Percentiles rank a stretch among this genome's conserved stretches.
Conservation (phyloP, 192 early-diverging fungal species). For the Dispira simplex region DNA sequence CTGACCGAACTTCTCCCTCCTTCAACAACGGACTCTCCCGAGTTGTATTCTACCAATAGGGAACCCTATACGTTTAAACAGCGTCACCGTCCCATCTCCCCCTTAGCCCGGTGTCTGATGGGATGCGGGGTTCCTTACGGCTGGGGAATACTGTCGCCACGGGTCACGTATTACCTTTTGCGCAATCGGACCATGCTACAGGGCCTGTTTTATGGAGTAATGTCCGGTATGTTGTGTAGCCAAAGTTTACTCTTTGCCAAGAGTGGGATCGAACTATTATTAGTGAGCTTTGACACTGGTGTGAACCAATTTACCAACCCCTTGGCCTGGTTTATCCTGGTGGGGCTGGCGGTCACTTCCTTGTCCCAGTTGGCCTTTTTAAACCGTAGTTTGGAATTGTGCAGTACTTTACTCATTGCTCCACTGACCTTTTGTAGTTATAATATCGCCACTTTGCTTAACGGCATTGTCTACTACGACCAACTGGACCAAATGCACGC, state of each 20-base stretch:
- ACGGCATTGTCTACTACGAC: slow-evolving; percentile 66
- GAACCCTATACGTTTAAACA: too few species aligned
- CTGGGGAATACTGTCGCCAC: too few species aligned
- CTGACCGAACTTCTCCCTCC: too few species aligned
- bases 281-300: slow-evolving; percentile 33
- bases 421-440: slow-evolving; percentile 62
- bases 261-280: slow-evolving; percentile 55
- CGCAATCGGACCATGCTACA: slow-evolving; percentile 14
- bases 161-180: too few species aligned
- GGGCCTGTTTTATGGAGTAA: slow-evolving; percentile 46
- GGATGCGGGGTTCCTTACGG: too few species aligned
- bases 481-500: slow-evolving; percentile 43
- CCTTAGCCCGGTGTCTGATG: too few species aligned
- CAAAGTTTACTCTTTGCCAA: slow-evolving; percentile 65
- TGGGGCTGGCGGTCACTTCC: slow-evolving; percentile 32
- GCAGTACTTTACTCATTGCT: slow-evolving; percentile 57
- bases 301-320: slow-evolving; percentile 53
- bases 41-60: too few species aligned
- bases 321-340: slow-evolving; percentile 48
- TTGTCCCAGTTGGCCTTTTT: slow-evolving; percentile 52
- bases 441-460: slow-evolving; percentile 55
- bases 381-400: slow-evolving; percentile 52
- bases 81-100: too few species aligned
- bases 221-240: slow-evolving; percentile 54
- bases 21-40: too few species aligned